Evolutionary conservation across 2,329 filamentous ascomycete genomes (phyloP).

Genomic region (Colletotrichum lindemuthianum): DNA sequence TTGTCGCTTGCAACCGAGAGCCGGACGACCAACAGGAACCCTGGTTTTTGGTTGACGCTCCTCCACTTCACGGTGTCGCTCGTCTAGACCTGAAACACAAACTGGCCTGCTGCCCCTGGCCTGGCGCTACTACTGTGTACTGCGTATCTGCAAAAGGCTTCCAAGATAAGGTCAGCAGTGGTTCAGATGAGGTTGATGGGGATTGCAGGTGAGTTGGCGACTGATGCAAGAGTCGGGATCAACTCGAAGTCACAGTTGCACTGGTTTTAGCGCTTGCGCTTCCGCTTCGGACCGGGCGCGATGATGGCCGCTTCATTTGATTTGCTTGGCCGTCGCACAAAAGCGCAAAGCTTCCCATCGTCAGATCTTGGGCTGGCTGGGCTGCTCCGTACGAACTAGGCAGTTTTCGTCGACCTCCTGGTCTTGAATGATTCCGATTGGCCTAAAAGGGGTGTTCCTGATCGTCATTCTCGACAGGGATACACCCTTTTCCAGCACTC

Average conservation of each 20-base stretch:
- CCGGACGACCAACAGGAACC: constrained; percentile 15
- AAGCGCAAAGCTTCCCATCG: constrained; percentile 16
- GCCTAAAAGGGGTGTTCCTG: background rate
- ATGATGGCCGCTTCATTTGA: background rate
- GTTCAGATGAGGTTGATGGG: background rate
- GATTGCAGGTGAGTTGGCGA: background rate
- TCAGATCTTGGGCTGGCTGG: constrained; percentile 14
- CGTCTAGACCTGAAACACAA: constrained; percentile 34
- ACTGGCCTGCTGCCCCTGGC: constrained; percentile 25
- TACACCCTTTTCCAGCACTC: background rate
- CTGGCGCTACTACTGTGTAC: constrained; percentile 28
- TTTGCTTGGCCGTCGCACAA: background rate
- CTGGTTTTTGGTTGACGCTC: background rate
- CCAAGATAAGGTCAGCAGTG: constrained; percentile 5
- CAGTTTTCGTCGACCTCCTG: background rate
- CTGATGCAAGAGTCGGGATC: background rate
- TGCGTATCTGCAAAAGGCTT: background rate
- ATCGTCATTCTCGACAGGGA: constrained; percentile 15
- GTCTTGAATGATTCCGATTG: constrained; percentile 33
- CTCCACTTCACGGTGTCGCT: constrained; percentile 4
- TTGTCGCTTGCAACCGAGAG: constrained; percentile 7
- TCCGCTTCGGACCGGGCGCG: background rate
- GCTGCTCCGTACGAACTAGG: constrained; percentile 4
- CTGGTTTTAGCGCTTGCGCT: background rate
- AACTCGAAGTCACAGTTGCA: background rate